Evolutionary conservation across 2,329 filamentous ascomycete species (phyloP), one percentile per base, ranked within the genome.

Genomic region (Pseudogymnoascus sp.): DNA sequence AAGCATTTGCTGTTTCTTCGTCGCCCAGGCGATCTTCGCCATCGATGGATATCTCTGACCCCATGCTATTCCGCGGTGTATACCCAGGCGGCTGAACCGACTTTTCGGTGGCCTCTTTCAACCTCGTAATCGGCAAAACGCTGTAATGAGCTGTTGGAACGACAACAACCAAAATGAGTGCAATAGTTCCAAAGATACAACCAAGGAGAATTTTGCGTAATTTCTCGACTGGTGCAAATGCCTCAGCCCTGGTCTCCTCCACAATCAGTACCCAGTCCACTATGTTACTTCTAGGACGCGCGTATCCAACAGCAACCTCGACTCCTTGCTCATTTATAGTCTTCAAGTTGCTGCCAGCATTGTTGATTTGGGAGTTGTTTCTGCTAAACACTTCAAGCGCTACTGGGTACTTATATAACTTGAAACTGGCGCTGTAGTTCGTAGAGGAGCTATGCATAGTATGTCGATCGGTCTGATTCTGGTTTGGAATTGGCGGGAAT

Each of bases 181-280:
- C 92, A 11, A 88, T 82, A 0, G 91, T 93, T 0, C 89, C 90
- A 72, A 96, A 96, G 0, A 96, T 89, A 66, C 91, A 96, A 4
- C 86, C 90, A 1, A 96, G 76, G 1, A 97, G 82, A 60, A 96
- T 90, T 59, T 88, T 87, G 18, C 90, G 85, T n/a, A 96, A 79
- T 18, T 85, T 86, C 28, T 80, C 76, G 64, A 96, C 92, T 0
- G 92, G 89, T 6, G 81, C 79, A 76, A 89, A 92, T 0, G 92
- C 90, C 75, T 96, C 92, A 21, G 74, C 73, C 66, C 85, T 85
- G 2, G 85, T 79, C 73, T 95, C 88, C 72, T 96, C 93, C 0
- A 96, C 84, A 2, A 96, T 70, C 3, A 97, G 78, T 4, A 90
- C 86, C 93, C 93, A 97, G 70, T 93, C 85, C 6, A 90, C 90